Evolutionary conservation across 2,329 filamentous ascomycete species (phyloP), one percentile per base, ranked within the genome.

Genomic region (Amesomyces nigricolor): DNA sequence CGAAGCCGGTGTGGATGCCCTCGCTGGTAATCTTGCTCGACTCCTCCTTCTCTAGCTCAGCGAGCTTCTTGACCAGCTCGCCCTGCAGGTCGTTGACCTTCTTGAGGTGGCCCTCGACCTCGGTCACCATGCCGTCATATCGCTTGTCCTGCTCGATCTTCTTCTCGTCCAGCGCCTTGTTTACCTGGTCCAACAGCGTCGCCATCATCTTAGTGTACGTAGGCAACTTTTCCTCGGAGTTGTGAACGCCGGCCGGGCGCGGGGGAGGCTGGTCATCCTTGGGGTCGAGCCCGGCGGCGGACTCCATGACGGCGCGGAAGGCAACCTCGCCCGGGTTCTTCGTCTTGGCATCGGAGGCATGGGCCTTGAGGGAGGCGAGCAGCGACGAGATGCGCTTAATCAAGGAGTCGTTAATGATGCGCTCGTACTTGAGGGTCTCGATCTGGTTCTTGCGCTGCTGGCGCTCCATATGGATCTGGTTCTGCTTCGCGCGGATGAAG

Each of bases 151-250:
- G 78, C 39, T 76, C 75, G 0, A 81, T 75, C 58, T 86, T 83
- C 71, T 87, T 87, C 67, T 91, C 88, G 54, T 91, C 88, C 37
- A 96, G 78, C 49, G 89, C 84, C 72, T 82, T 79, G 66, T 96
- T 96, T 42, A 97, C 91, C 71, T 95, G 88, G 66, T 99, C 94
- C 17, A 97, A 81, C 65, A 99, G 73, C n/a, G 86, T 84, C n/a
- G 89, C 89, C 87, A 99, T 91, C 94, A 99, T 99, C 76, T 95
- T 90, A 39, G 90, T 94, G 68, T 96, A 99, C 13, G 86, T 87
- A 0, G 89, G 89, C 64, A 89, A 83, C 66, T 79, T 84, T 69
- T 87, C 82, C 63, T 87, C 84, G 53, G 89, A 79, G 42, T 80
- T 78, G 67, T 95, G 87, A 29, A 96, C 87, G 46, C 89, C 91